Percentiles rank a stretch among this genome's conserved stretches.
These are phyloP conservation scores for Cordyceps sp. DNA, from an alignment of 2,329 filamentous ascomycete genomes.

Conservation along the genomic window DNA sequence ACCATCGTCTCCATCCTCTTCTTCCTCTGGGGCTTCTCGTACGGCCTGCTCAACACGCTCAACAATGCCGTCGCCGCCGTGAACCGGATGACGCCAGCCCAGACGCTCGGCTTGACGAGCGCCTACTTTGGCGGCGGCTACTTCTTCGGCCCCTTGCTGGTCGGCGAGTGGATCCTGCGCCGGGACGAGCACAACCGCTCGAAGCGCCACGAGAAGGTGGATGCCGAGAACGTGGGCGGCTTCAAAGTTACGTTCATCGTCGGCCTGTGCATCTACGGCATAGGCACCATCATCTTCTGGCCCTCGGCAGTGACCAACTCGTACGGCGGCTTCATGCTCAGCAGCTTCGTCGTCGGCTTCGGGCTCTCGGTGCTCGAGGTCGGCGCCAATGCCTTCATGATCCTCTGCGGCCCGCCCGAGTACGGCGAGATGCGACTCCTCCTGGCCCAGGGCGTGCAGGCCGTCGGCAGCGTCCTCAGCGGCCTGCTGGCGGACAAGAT, in stretches of 20 bases:
- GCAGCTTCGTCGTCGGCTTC: constrained; percentile 58
- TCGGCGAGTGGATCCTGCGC: constrained; percentile 55
- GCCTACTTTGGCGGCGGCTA: constrained; percentile 59
- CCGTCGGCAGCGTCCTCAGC: constrained; percentile 55
- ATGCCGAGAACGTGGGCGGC: constrained; percentile 36
- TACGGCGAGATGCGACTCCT: constrained; percentile 62
- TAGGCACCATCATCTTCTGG: constrained; percentile 76
- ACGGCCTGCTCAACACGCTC: constrained; percentile 69
- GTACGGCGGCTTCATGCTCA: constrained; percentile 63
- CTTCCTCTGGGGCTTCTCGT: constrained; percentile 81
- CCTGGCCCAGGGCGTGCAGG: constrained; percentile 61
- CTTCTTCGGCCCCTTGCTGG: constrained; percentile 49
- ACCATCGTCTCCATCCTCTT: constrained; percentile 66
- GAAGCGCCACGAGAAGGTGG: constrained; percentile 18
- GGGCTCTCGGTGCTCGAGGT: constrained; percentile 66
- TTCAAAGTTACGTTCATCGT: constrained; percentile 71
- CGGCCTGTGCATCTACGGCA: constrained; percentile 57
- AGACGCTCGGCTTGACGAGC: constrained; percentile 51
- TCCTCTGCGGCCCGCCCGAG: constrained; percentile 54
- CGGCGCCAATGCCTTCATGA: constrained; percentile 59
- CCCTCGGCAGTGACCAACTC: constrained; percentile 58
- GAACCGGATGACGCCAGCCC: constrained; percentile 39
- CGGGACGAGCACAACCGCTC: constrained; percentile 44
- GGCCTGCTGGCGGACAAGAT: constrained; percentile 57
- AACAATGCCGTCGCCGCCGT: constrained; percentile 54